phyloP scores from a whole-genome alignment of 306 rosid genomes.

The Rosa persica region DNA sequence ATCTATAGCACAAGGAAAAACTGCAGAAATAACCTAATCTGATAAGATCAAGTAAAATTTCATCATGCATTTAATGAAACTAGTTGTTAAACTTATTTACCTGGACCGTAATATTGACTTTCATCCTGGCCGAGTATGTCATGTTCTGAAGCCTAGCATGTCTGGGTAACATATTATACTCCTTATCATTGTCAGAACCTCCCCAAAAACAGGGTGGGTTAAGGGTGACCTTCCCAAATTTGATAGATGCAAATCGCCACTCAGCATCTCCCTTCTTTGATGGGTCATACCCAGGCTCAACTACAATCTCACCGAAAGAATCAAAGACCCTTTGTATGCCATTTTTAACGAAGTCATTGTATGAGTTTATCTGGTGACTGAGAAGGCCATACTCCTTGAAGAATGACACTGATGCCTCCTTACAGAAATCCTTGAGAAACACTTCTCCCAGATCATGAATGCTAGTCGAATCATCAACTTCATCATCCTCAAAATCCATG shows the following conservation, averaged over 20 bases:
- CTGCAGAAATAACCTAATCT: not conserved
- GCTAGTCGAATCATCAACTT: conserved; percentile 15
- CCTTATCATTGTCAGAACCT: conserved; percentile 53
- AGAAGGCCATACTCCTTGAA: conserved; percentile 68
- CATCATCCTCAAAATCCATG: conserved; percentile 38
- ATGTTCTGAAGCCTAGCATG: conserved; percentile 93
- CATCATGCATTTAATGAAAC: not conserved
- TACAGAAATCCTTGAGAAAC: conserved; percentile 38
- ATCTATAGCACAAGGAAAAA: not conserved
- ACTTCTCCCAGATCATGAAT: conserved; percentile 44
- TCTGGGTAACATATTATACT: conserved; percentile 73
- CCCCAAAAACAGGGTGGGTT: conserved; percentile 77
- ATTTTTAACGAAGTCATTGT: conserved; percentile 47
- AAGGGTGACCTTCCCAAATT: conserved; percentile 70
- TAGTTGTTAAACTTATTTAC: conserved; percentile 31
- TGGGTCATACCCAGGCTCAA: conserved; percentile 83
- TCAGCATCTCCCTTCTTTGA: conserved; percentile 73
- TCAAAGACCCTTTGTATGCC: conserved; percentile 64
- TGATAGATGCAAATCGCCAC: conserved; percentile 69
- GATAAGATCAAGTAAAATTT: not conserved
- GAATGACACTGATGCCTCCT: conserved; percentile 54
- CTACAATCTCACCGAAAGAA: conserved; percentile 62
- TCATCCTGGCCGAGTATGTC: conserved; percentile 80
- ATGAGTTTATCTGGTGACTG: conserved; percentile 87
- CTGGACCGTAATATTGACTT: conserved; percentile 54